A percentile compares a stretch with the other conserved stretches of the same genome.
Conservation (phyloP, 2,329 filamentous ascomycete species). For the Leptographium flavum region DNA sequence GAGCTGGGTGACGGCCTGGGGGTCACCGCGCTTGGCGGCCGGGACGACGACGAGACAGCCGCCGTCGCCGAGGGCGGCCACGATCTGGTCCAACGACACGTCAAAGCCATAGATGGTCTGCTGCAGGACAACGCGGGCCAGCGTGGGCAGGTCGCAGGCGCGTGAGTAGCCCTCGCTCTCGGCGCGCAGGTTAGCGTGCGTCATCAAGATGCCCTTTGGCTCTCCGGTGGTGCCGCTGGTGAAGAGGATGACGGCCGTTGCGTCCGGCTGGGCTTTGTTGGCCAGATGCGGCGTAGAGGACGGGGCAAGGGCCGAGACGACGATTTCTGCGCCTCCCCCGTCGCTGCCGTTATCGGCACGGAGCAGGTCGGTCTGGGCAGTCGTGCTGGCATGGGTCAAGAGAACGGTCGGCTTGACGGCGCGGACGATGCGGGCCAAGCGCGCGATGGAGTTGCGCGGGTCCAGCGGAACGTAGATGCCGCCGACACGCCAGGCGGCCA, state of each 20-base stretch:
- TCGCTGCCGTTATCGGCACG: background rate
- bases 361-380: background rate
- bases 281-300: conserved; percentile 17
- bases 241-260: conserved; percentile 35
- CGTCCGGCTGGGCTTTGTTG: conserved; percentile 12
- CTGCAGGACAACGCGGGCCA: background rate
- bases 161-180: conserved; percentile 18
- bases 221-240: conserved; percentile 44
- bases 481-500: conserved; percentile 40
- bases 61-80: conserved; percentile 21
- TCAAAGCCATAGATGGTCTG: background rate
- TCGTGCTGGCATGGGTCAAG: background rate
- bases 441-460: conserved; percentile 11
- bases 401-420: background rate
- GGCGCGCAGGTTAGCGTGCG: conserved; percentile 41
- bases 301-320: background rate
- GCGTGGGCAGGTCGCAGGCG: no score
- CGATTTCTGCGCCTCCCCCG: no score
- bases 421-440: background rate
- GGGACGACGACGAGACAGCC: conserved; percentile 22
- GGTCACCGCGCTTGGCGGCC: conserved; percentile 17
- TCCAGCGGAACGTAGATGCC: conserved; percentile 47
- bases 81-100: conserved; percentile 19
- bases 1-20: conserved; percentile 5
- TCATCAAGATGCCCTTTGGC: conserved; percentile 43